Evolutionary conservation across 352 stramenopile species (phyloP), one percentile per base, ranked within the genome.

Genomic region (Globisporangium megalacanthum): DNA sequence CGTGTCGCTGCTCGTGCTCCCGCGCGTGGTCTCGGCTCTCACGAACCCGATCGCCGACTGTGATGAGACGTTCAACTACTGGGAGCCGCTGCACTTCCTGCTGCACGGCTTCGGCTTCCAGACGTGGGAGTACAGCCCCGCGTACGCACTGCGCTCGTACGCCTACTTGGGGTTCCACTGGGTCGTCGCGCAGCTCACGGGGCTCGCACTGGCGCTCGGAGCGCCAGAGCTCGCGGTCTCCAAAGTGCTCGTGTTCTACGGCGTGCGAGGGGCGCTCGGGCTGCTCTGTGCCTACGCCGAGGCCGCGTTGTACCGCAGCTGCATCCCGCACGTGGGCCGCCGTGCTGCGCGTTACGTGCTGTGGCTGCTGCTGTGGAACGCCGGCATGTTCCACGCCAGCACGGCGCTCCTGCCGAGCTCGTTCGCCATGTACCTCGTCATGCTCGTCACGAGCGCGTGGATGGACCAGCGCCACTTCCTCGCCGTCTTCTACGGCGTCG

Each of bases 11-110:
- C 56, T 77, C 45, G 31, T 77, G 10, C 52, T 73, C 29, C 56
- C 72, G 33, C 75, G 73, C 47, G 52, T 83, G n/a, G 19, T 61
- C n/a, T 64, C 70, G 17, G 84, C 88, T 49, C 61, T 94, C 1
- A 35, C 90, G 44, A 92, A 72, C 51, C 81, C 84, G 41, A 91
- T 99, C 57, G 88, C 86, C 29, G 97, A 99, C 82, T 99, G 97
- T 62, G 97, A 99, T 72, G 97, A 99, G 79, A 97, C 94, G 1
- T 99, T 96, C 71, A 99, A 99, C 81, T 99, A 99, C 75, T 99
- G 97, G 96, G 97, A 99, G 75, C 96, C 95, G 31, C 78, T 99
- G n/a, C 96, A 99, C 73, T 98, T 94, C 56, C 49, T 99, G 46
- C 66, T 98, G n/a, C 97, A 97, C 72, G 81, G 83, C 56, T 90